Base-by-base conservation (phyloP, 495 filamentous ascomycete genomes). In the Tuber brumale region DNA sequence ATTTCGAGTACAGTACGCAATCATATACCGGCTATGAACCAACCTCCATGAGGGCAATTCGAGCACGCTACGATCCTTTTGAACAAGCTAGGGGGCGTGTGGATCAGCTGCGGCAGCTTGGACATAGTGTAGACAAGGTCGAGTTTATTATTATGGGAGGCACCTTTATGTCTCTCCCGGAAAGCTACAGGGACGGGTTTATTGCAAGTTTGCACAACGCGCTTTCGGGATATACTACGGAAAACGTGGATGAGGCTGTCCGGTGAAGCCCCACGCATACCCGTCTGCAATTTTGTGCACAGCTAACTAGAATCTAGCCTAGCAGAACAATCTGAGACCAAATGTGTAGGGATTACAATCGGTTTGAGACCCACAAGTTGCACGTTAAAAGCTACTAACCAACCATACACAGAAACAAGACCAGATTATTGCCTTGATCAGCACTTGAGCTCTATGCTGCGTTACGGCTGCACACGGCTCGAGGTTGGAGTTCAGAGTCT, bases 81-180 rank as follows among this genome's bases (percentile, higher is more conserved):
- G 95, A 99, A 85, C 95, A 99, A 87, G 95, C 95, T 35, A 88
- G 95, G 81, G 95, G 95, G 45, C 90, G 95, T 69, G 95, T 99
- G 37, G 96, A 98, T 79, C 95, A 99, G 86, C 92, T 99, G 83
- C 95, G 96, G 83, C 89, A 92, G 7, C 86, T 99, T 27, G 95
- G 95, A 1, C 95, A 99, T 85, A 96, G 93, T 75, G 95, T 99
- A 45, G 95, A 99, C 84, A 99, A 99, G 83, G 95, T 99, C 3
- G 95, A 99, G 86, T 99, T 97, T 83, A 99, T 99, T 82, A 97
- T 99, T 79, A 99, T 99, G 95, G 95, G 95, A 75, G 95, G 95
- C 75, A 99, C 95, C 1, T 99, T 99, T 84, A 98, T 99, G 95
- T 97, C 94, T 0, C 85, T 99, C 23, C 89, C 95, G 5, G 90